Base-by-base conservation (phyloP, 805 yeast genomes). In the Schizosaccharomyces cryophilus region DNA sequence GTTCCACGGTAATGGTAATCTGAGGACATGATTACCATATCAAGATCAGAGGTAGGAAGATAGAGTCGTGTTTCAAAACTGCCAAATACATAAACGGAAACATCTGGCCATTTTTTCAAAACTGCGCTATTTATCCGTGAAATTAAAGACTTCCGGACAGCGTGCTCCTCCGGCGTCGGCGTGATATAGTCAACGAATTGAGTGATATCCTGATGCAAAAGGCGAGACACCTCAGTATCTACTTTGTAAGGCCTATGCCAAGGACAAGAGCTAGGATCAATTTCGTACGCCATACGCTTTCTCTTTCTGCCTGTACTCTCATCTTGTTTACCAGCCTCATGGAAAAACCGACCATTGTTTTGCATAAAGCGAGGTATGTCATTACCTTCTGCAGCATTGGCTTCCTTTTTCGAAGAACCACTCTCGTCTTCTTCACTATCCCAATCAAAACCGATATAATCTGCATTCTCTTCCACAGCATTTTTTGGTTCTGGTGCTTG, bases 21-120 rank as follows among this genome's bases (percentile, higher is more conserved):
- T 19, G 75, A 71, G 26, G 95, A 84, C 3, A 83, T 74, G 29
- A 90, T 79, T 56, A 89, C 96, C 82, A 93, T 83, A 71, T 90
- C 98, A 40, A 90, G 87, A 75, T 90, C 98, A 0, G 96, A 87
- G 1, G 95, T 95, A 0, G 97, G 97, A 19, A 90, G 74, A 68
- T 88, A 90, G 63, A 90, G 73, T 68, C 89, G 96, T 0, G 96
- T 89, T 0, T 97, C 95, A 70, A 80, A 85, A 0, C 96, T 89
- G 0, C 98, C 98, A 74, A 93, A 90, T 6, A 89, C 95, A 64
- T 83, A 83, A 4, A 85, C 79, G 62, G 83, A 84, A 17, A 90
- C 81, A 64, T 80, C 85, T 0, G 82, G 81, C 96, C 96, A 90
- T 61, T 83, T 73, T 1, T 71, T 68, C 5, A 74, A 71, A 2